Percentiles rank a stretch among this genome's conserved stretches.
Conservation (phyloP, 2,329 filamentous ascomycete species). For the Mollisia scopiformis region DNA sequence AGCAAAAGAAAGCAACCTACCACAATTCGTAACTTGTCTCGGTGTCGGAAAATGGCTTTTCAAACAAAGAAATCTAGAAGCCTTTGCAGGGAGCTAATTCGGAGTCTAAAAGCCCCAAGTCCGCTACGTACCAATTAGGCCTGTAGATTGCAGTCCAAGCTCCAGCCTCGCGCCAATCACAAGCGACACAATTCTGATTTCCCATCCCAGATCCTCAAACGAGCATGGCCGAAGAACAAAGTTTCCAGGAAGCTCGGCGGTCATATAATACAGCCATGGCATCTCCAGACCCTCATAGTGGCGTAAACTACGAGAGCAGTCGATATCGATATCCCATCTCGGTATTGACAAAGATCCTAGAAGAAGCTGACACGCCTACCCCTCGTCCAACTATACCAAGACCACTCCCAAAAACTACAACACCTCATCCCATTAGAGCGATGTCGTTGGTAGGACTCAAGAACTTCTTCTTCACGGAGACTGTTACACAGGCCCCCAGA, state of each 20-base stretch:
- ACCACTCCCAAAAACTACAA: constrained; percentile 12
- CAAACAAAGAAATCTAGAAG: not conserved
- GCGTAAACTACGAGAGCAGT: not conserved
- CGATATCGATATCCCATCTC: not conserved
- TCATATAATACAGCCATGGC: not conserved
- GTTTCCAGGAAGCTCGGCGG: not conserved
- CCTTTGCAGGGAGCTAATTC: not conserved
- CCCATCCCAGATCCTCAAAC: not conserved
- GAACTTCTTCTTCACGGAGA: constrained; percentile 35
- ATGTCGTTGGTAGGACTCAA: constrained; percentile 38
- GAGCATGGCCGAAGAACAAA: not conserved
- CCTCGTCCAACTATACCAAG: constrained; percentile 18
- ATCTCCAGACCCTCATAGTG: not conserved
- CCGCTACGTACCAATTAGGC: not conserved
- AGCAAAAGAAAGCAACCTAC: not conserved
- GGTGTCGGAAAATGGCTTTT: not conserved
- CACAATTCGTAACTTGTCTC: not conserved
- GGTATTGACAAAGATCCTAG: not conserved
- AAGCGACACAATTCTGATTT: not conserved
- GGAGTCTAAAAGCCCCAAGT: too few species aligned
- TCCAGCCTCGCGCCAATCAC: not conserved
- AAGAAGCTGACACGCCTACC: not conserved
- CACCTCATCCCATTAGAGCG: constrained; percentile 16
- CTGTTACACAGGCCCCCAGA: constrained; percentile 20
- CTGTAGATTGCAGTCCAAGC: not conserved